Evolutionary conservation across 108 stramenopile genomes (phyloP), one percentile per base, ranked within the genome.

Genomic region (Pseudonitzschia pungens): DNA sequence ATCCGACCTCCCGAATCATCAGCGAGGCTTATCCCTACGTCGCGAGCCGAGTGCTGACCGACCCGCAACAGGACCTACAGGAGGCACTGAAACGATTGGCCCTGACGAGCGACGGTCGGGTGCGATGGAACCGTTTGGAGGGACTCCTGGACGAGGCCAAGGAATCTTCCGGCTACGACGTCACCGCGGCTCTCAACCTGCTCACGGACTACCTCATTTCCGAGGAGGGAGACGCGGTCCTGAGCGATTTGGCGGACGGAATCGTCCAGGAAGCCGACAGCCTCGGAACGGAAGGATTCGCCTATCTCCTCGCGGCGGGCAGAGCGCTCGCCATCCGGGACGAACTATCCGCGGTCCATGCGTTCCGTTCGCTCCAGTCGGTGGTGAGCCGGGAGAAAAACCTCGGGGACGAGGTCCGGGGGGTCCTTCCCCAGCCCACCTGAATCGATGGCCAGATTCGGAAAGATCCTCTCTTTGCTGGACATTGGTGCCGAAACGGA

Each of bases 21-120:
- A 83, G 82, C 26, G 88, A 96, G 45, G 96, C 97, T 3, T 98
- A 98, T 75, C 97, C 97, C 1, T 98, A 96, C 73, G 93, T 98
- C 22, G 96, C 96, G 18, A 94, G 93, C 64, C 87, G 96, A 10
- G 91, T 98, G 20, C 81, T 98, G 48, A 98, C 96, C 11, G 92
- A 93, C 83, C 80, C 92, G 0, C 91, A 92, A 62, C 77, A 86
- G 56, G 91, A 92, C 33, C 76, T 92, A 43, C 90, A 89, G 71
- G 91, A 95, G 77, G 94, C 94, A 42, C 76, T 92, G 14, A 80
- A 86, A 26, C 81, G 91, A 24, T 75, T 95, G 12, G 90, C 92
- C 40, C 81, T 98, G 10, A 95, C 92, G 54, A 73, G 71, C 24
- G 92, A 94, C 56, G 93, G 93, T 18, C 71, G 70, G 58, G 83